Conservation (phyloP, 176 grass and related monocot species). For the Dactylis glomerata region DNA sequence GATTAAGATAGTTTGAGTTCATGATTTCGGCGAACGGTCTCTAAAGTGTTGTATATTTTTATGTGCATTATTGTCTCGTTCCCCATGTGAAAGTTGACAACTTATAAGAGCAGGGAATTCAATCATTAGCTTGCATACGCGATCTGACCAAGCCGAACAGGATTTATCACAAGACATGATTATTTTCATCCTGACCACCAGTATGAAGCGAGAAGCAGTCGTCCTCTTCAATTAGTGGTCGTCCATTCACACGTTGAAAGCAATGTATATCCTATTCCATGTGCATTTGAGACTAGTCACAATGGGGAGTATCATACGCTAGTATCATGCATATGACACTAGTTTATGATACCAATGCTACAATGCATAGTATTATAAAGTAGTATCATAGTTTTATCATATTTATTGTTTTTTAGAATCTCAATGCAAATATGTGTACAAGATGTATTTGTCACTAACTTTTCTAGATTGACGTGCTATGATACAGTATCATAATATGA, state of each 20-base stretch:
- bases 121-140: neutral
- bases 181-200: neutral
- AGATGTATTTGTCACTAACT: no score
- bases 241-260: slow-evolving; percentile 8
- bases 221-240: neutral
- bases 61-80: neutral
- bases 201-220: neutral
- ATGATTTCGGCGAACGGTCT: neutral
- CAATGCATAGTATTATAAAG: no score
- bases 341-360: no score
- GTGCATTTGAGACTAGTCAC: neutral
- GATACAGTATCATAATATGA: no score
- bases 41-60: neutral
- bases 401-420: no score
- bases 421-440: no score
- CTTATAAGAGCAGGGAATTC: neutral
- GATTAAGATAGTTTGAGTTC: neutral
- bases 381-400: no score
- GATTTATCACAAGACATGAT: neutral
- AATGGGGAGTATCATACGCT: no score
- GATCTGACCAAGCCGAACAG: neutral
- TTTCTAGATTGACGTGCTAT: no score
- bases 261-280: neutral
- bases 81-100: neutral
- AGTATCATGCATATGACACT: no score